Conservation (phyloP, 2,329 filamentous ascomycete species). For the Penicillium sp. region DNA sequence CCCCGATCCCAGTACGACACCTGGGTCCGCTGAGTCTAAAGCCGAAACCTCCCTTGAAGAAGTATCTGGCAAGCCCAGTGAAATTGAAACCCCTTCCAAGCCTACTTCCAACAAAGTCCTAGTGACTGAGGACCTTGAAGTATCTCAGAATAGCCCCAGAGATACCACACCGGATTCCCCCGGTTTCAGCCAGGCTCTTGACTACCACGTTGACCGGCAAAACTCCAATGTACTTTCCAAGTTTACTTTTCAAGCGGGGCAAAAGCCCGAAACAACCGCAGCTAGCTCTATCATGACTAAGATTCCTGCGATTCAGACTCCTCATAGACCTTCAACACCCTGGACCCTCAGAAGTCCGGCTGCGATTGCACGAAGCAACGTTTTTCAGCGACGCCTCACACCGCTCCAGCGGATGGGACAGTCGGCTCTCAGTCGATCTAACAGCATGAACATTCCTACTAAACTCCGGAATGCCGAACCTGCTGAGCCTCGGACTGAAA, state of each 20-base stretch:
- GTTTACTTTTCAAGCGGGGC: slow-evolving; percentile 31
- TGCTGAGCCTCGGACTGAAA: slow-evolving; percentile 5
- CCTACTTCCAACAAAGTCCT: background rate
- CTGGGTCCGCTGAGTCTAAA: slow-evolving; percentile 3
- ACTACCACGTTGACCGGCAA: slow-evolving; percentile 37
- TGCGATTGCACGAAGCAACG: slow-evolving; percentile 8
- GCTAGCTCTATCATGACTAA: slow-evolving; percentile 7
- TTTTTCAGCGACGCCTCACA: slow-evolving; percentile 29
- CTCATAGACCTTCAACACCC: background rate
- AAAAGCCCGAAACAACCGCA: background rate
- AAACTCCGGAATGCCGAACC: slow-evolving; percentile 13
- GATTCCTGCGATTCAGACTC: slow-evolving; percentile 12
- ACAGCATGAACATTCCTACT: slow-evolving; percentile 32
- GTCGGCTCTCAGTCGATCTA: slow-evolving; percentile 39
- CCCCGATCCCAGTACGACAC: slow-evolving; percentile 31
- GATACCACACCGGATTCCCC: slow-evolving; percentile 7
- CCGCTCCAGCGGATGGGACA: slow-evolving; percentile 43
- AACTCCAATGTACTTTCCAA: slow-evolving; percentile 36
- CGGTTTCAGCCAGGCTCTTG: slow-evolving; percentile 34
- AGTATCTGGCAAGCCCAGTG: background rate
- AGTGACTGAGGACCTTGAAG: background rate
- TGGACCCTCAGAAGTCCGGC: slow-evolving; percentile 14
- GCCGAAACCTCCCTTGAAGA: background rate
- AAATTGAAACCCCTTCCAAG: background rate
- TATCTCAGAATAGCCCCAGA: slow-evolving; percentile 7